These are phyloP conservation scores for Aspergillus arachidicola DNA, from an alignment of 2,329 filamentous ascomycete species.

Conservation along the genomic window DNA sequence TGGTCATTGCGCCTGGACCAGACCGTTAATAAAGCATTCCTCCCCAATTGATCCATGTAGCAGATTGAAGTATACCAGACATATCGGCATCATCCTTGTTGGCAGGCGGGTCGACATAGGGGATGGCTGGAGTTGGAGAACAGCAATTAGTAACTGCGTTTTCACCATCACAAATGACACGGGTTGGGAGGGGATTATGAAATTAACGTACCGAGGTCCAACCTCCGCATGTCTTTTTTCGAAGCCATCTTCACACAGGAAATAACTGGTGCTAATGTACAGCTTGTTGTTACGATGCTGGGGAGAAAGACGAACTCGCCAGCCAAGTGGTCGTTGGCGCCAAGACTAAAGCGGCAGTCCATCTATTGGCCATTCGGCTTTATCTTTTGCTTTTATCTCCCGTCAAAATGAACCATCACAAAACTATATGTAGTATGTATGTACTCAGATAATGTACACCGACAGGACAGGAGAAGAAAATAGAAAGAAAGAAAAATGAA, in stretches of 20 bases:
- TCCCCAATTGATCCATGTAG: neutral
- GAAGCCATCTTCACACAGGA: conserved; percentile 57
- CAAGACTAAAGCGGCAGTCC: conserved; percentile 25
- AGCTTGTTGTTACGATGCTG: conserved; percentile 5
- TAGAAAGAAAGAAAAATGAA: too few relatives aligned
- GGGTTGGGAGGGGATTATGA: neutral
- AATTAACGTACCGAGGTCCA: conserved; percentile 67
- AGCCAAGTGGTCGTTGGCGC: conserved; percentile 17
- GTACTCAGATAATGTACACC: neutral
- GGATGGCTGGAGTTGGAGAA: conserved; percentile 66
- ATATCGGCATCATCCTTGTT: conserved; percentile 69
- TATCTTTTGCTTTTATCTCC: conserved; percentile 1
- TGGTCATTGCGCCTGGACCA: conserved; percentile 61
- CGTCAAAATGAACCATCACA: neutral
- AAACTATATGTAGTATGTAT: too few relatives aligned
- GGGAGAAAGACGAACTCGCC: conserved; percentile 11
- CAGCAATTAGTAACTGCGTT: conserved; percentile 17
- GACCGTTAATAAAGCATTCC: conserved; percentile 20
- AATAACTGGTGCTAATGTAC: conserved; percentile 8
- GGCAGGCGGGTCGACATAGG: conserved; percentile 75
- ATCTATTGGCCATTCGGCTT: neutral
- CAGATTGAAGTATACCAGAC: conserved; percentile 56
- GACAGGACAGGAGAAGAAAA: neutral
- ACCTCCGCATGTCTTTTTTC: conserved; percentile 75
- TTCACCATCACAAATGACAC: neutral